These are phyloP conservation scores for Cladosporium sp. DNA, from an alignment of 2,329 filamentous ascomycete species.

Conservation along the genomic window DNA sequence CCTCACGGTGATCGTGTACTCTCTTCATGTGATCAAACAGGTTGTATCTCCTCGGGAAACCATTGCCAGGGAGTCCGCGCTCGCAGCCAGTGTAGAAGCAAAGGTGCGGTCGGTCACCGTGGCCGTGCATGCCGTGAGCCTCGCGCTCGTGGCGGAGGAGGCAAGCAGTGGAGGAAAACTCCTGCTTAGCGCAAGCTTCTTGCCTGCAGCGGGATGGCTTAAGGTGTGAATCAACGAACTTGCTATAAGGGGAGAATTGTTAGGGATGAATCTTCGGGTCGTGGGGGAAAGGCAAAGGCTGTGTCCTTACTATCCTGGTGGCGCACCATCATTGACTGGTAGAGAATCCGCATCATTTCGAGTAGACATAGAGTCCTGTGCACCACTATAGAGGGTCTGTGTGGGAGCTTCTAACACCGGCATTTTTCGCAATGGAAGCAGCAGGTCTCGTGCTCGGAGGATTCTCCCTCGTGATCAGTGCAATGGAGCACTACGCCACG, in stretches of 20 bases:
- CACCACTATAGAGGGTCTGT: not conserved
- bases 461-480: not conserved
- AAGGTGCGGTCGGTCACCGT: conserved; percentile 87
- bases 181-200: conserved; percentile 75
- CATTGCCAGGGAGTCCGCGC: conserved; percentile 75
- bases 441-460: not conserved
- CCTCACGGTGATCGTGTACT: conserved; percentile 66
- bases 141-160: conserved; percentile 93
- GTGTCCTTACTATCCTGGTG: conserved; percentile 64
- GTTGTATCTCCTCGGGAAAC: conserved; percentile 95
- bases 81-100: conserved; percentile 89
- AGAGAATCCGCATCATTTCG: conserved; percentile 25
- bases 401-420: too few species aligned
- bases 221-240: conserved; percentile 94
- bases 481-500: not conserved
- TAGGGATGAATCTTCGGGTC: conserved; percentile 13
- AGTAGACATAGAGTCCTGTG: conserved; percentile 34
- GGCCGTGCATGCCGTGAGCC: conserved; percentile 92
- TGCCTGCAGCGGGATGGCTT: conserved; percentile 96
- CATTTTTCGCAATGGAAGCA: not conserved
- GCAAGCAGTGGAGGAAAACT: conserved; percentile 94
- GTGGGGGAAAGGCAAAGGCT: not conserved
- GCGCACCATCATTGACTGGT: conserved; percentile 31
- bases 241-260: conserved; percentile 57
- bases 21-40: conserved; percentile 96